Base-by-base conservation (phyloP, 768 basidiomycete species). In the Lepiota subincarnata region DNA sequence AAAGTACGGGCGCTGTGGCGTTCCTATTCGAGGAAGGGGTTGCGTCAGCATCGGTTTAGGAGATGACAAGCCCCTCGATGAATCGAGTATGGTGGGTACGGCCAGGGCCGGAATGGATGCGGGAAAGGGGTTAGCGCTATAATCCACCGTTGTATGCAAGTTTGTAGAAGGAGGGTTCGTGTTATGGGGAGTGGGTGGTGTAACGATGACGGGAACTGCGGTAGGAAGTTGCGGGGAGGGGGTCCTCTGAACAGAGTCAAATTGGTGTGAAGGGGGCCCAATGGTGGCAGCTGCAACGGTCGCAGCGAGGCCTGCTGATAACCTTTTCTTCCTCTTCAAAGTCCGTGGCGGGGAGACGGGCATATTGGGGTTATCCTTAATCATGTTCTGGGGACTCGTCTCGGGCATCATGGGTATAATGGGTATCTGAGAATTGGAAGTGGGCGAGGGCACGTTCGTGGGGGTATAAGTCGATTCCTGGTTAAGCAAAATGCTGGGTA, bases 1-100 rank as follows among this genome's bases (percentile, higher is more conserved):
- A 48, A 55, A 60, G 50, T 60, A 60, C 34, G 59, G 59, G 2
- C 59, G 53, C 36, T 57, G 55, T 7, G 56, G 56, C 18, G 54
- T 54, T 42, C 59, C 59, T 24, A 57, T 54, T 24, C 59, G 53
- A 34, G 57, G 57, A 31, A 57, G 37, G 8, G 39, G 12, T 38
- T 24, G 45, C 26, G 31, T 10, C 6, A 22, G 37, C 7, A n/a
- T 6, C 14, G 46, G 45, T 12, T 26, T 3, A 8, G 39, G 13
- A 28, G 37, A 14, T 10, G 38, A 19, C 31, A 35, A 20, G 22
- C 38, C 28, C 16, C 28, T 28, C 41, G 45, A 34, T 34, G 36
- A 13, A 6, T 40, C 50, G 2, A 18, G 14, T 38, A 26, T 1
- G 2, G 41, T 35, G 3, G 51, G 20, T 24, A 37, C 36, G 12